Percentiles rank a stretch among this genome's conserved stretches.
Conservation (phyloP, 306 rosid species). For the Lathyrus sativus region DNA sequence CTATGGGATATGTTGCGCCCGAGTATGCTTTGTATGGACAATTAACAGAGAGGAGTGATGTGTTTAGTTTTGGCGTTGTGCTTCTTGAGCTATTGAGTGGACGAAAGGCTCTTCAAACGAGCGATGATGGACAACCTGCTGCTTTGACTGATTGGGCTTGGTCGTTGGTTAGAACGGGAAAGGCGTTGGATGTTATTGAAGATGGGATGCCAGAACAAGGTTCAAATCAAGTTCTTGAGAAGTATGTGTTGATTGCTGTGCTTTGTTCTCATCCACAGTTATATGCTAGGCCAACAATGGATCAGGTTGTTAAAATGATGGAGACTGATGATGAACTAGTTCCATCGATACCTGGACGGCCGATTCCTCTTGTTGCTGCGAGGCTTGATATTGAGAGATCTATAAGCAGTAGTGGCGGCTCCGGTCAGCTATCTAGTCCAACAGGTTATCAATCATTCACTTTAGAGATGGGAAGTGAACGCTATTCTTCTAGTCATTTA, state of each 20-base stretch:
- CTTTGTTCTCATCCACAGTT: slow-evolving; percentile 93
- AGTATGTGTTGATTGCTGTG: slow-evolving; percentile 78
- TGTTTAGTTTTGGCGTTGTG: slow-evolving; percentile 88
- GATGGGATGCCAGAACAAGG: slow-evolving; percentile 66
- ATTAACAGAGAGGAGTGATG: slow-evolving; percentile 89
- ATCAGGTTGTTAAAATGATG: slow-evolving; percentile 91
- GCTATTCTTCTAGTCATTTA: slow-evolving; percentile 37
- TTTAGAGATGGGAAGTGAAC: slow-evolving; percentile 31
- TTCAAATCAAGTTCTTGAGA: slow-evolving; percentile 66
- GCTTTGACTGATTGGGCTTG: slow-evolving; percentile 94
- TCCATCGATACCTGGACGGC: slow-evolving; percentile 79
- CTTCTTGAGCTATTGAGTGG: slow-evolving; percentile 95
- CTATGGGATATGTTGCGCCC: slow-evolving; percentile 96
- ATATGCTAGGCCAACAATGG: slow-evolving; percentile 98
- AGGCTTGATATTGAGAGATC: slow-evolving; percentile 74
- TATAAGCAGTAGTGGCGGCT: slow-evolving; percentile 60
- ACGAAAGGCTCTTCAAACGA: slow-evolving; percentile 69
- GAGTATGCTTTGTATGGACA: slow-evolving; percentile 96
- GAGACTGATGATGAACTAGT: slow-evolving; percentile 76
- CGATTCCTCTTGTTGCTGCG: slow-evolving; percentile 75
- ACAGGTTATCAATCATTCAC: slow-evolving; percentile 58
- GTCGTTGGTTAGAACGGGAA: slow-evolving; percentile 72
- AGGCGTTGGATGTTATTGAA: slow-evolving; percentile 71
- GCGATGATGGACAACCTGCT: slow-evolving; percentile 55
- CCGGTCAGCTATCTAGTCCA: slow-evolving; percentile 56